Percentiles rank a stretch among this genome's conserved stretches.
Conservation (phyloP, 148 eudicot genomes). For the Chenopodium suecicum region DNA sequence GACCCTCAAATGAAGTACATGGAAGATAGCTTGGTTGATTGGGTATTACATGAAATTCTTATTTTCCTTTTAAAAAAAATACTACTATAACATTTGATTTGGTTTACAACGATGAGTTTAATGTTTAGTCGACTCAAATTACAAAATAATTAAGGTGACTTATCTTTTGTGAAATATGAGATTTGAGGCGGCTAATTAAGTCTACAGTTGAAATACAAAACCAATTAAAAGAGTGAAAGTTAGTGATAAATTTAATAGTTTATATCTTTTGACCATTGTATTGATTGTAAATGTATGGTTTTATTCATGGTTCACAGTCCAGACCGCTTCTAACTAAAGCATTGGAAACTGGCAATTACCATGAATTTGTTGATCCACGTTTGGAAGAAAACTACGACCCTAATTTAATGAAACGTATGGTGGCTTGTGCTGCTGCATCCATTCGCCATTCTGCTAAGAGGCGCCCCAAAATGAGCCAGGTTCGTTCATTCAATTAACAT, state of each 20-base stretch:
- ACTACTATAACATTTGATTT: no score
- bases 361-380: slow-evolving; percentile 54
- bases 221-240: background rate
- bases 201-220: no score
- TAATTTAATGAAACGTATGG: slow-evolving; percentile 53
- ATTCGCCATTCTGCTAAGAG: slow-evolving; percentile 64
- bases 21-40: slow-evolving; percentile 88
- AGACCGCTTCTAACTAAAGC: slow-evolving; percentile 52
- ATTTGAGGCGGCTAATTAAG: no score
- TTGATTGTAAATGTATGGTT: background rate
- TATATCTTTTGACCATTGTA: background rate
- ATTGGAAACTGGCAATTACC: slow-evolving; percentile 44
- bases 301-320: slow-evolving; percentile 35
- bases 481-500: slow-evolving; percentile 3
- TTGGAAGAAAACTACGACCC: slow-evolving; percentile 42
- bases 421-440: slow-evolving; percentile 67
- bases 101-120: no score
- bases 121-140: no score
- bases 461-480: slow-evolving; percentile 79
- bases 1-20: slow-evolving; percentile 53
- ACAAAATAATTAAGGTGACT: no score
- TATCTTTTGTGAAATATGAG: no score
- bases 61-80: no score
- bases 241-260: background rate
- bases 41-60: slow-evolving; percentile 39